Base-by-base conservation (phyloP, 257 asterid species). In the Dorcoceras hygrometricum region DNA sequence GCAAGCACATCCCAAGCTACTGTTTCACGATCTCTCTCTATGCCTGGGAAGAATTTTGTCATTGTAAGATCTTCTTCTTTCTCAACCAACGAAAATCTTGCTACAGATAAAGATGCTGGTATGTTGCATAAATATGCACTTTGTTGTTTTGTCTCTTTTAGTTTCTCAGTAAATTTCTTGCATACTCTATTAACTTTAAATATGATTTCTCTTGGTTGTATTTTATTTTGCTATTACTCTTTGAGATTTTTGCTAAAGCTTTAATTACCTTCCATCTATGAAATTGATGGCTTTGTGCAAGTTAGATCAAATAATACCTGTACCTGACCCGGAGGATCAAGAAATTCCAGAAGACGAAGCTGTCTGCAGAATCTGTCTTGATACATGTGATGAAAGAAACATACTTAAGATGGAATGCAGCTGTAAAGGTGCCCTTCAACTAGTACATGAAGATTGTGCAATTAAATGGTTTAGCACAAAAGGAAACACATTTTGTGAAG, bases 291-390 rank as follows among this genome's bases (percentile, higher is more conserved):
- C 53, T 36, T 62, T 75, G 57, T 72, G 77, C 67, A 66, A 75
- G 62, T 69, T 74, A 89, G 96, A 86, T 81, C 73, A 88, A 77
- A 79, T 81, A 74, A 85, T 81, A 70, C 90, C 88, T 32, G 87
- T 55, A 48, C 76, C 87, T n/a, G 83, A 43, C 18, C 82, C 76
- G 0, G 92, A 79, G 76, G 99, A 94, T 71, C 82, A 86, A 72
- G 97, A 94, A 83, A 88, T 94, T 69, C 96, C 99, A 6, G 97
- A 94, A 87, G 99, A 94, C 80, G 97, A 90, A 84, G 96, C 96
- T 54, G 78, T 81, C 54, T 94, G 99, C 81, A 81, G 99, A 79
- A 94, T 94, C 65, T 94, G 99, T 80, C 60, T 81, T 4, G 99
- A 90, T 54, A 81, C 82, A 8, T 89, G 95, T 75, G 95, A 87